Percentiles rank a stretch among this genome's conserved stretches.
These are phyloP conservation scores for Tylopilus felleus DNA, from an alignment of 768 basidiomycete species.

Conservation along the genomic window DNA sequence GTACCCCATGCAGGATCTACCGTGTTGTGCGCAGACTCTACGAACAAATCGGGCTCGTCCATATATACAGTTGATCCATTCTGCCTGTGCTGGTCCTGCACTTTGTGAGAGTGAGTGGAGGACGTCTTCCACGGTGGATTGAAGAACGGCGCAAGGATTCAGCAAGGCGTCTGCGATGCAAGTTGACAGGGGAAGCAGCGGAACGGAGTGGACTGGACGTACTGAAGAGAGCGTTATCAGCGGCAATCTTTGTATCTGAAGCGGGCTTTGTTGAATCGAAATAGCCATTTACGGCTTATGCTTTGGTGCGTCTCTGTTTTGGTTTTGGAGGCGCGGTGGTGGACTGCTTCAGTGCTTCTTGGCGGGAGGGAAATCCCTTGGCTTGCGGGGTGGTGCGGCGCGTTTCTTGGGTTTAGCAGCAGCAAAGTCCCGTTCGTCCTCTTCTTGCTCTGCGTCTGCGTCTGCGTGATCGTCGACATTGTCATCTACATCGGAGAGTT, in stretches of 20 bases:
- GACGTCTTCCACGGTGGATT: conserved; percentile 88
- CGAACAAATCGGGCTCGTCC: conserved; percentile 26
- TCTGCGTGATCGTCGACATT: conserved; percentile 27
- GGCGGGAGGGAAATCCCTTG: conserved; percentile 31
- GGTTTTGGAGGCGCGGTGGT: conserved; percentile 18
- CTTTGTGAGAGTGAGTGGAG: conserved; percentile 73
- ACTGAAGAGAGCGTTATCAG: conserved; percentile 92
- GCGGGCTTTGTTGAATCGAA: conserved; percentile 64
- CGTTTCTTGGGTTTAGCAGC: conserved; percentile 41
- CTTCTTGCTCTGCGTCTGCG: conserved; percentile 39
- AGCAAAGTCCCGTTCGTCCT: conserved; percentile 31
- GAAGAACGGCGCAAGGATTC: conserved; percentile 81
- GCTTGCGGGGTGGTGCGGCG: conserved; percentile 38
- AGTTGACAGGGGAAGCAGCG: conserved; percentile 3
- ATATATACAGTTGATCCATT: conserved; percentile 82
- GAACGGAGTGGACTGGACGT: conserved; percentile 40
- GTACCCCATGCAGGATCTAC: conserved; percentile 80
- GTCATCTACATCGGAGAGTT: conserved; percentile 24
- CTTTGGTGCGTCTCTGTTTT: conserved; percentile 31
- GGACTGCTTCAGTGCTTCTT: conserved; percentile 52
- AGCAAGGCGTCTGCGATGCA: conserved; percentile 76
- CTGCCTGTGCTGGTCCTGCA: conserved; percentile 70
- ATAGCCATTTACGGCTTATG: conserved; percentile 42
- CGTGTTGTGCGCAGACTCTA: conserved; percentile 24
- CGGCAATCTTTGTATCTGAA: conserved; percentile 73